Base-by-base conservation (phyloP, 148 eudicot genomes). In the Drosera capensis region DNA sequence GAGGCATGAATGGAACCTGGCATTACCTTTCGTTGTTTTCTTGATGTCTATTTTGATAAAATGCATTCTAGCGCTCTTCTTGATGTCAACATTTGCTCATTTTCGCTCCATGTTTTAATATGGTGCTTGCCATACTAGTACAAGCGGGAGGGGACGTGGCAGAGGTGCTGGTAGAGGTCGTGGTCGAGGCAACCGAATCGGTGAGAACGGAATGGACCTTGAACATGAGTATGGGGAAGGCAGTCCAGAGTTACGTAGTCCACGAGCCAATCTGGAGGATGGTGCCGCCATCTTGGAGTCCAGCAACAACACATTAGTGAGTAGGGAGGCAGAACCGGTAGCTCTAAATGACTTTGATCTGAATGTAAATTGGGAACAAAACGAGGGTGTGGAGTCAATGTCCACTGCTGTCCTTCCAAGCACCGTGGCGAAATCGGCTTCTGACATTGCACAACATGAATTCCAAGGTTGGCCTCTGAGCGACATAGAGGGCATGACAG, bases 301-400 rank as follows among this genome's bases (percentile, higher is more conserved):
- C 0, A 62, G 35, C 36, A 52, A 25, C 14, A 38, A 47, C 41
- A 20, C 45, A 43, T 14, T 14, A 15, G 25, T 12, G 24, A 14
- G 25, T 20, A 22, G 11, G 38, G 49, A 50, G 14, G 44, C 47
- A 16, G 55, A 45, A 45, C 46, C 43, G 31, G 8, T 51, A 3
- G 56, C 53, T 18, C 26, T 57, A 44, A 63, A 68, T n/a, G n/a
- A n/a, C 48, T 67, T 72, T 52, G 73, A 72, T 47, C 70, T 63
- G 29, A 72, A 71, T 51, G 37, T 71, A 30, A 68, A 48, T 23
- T 48, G 55, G 56, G 68, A 63, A 1, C 71, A 55, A 49, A 60
- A 63, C 30, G 70, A 56, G 40, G 43, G 60, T 22, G 42, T 31
- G 18, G 24, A 57, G 30, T 26, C 66, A 23, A 23, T 37, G 22